A percentile compares a stretch with the other conserved stretches of the same genome.
These are phyloP conservation scores for Ambrosia artemisiifolia DNA, from an alignment of 129 eudicot species.

Conservation along the genomic window DNA sequence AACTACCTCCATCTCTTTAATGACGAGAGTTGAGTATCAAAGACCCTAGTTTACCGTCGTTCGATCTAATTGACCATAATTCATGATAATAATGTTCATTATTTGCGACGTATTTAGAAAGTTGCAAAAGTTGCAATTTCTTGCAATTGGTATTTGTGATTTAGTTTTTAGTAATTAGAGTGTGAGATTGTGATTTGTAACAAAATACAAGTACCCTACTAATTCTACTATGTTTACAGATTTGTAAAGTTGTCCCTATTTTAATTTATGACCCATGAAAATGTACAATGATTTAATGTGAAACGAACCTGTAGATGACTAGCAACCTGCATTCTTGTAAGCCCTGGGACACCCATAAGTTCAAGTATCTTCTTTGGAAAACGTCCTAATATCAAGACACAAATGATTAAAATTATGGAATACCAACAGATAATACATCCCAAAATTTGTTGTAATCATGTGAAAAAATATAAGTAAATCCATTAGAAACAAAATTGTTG, in stretches of 20 bases:
- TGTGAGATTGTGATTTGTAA: not conserved
- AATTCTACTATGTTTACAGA: not conserved
- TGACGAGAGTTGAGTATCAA: too few species aligned
- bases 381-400: slow-evolving; percentile 26
- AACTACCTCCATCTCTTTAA: too few species aligned
- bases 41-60: too few species aligned
- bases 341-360: slow-evolving; percentile 42
- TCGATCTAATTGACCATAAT: too few species aligned
- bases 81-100: too few species aligned
- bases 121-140: too few species aligned
- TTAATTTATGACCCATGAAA: not conserved
- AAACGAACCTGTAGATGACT: slow-evolving; percentile 45
- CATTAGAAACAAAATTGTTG: not conserved
- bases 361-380: slow-evolving; percentile 37
- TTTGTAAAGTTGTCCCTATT: not conserved
- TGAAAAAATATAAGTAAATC: not conserved
- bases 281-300: not conserved
- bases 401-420: not conserved
- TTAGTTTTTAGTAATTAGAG: not conserved
- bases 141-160: not conserved
- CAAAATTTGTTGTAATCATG: not conserved
- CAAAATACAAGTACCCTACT: not conserved
- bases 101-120: too few species aligned
- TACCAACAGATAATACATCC: not conserved
- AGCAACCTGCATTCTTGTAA: slow-evolving; percentile 42